Base-by-base conservation (phyloP, 2,329 filamentous ascomycete species). In the Cladosporium colombiae region DNA sequence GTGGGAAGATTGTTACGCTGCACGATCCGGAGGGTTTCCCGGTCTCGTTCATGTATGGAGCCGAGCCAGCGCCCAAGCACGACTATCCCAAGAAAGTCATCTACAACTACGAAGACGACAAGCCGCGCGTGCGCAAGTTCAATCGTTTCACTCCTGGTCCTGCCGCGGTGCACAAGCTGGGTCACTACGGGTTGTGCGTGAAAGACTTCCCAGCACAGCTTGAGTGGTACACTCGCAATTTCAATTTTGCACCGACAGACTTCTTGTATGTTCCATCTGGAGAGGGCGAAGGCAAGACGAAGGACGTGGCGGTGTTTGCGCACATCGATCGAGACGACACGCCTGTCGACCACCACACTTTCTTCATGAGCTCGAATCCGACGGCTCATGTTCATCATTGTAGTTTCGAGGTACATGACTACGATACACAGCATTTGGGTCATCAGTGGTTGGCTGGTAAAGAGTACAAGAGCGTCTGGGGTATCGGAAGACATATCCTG, bases 341-440 rank as follows among this genome's bases (percentile, higher is more conserved):
- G 1, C 81, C 79, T 66, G 79, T 80, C 0, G 86, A 88, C 71
- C 86, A 88, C 70, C 86, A 88, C 70, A 78, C 76, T 2, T 81
- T 87, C 65, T 86, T 87, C 76, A 78, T 86, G 67, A 73, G 76
- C 67, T 69, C 71, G 64, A 78, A 79, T 25, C 70, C 73, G 0
- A 74, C 70, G 37, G 60, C 62, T 23, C 86, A 88, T 73, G 84
- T 91, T 2, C 89, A 91, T 74, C 89, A 91, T 77, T 85, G 84
- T 21, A 86, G 83, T 2, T 91, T 89, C 69, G 89, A 91, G 77
- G 88, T 89, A 5, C 85, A 89, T 70, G 88, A 91, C 74, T 90
- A 89, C 71, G 89, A 92, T 73, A 85, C 86, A 5, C 89, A 91
- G 79, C 81, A 86, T 35, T 79, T 91, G 3, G 89, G 89, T 1